Evolutionary conservation across 495 filamentous ascomycete genomes (phyloP).

Genomic region (Trichocladium uniseriatum): DNA sequence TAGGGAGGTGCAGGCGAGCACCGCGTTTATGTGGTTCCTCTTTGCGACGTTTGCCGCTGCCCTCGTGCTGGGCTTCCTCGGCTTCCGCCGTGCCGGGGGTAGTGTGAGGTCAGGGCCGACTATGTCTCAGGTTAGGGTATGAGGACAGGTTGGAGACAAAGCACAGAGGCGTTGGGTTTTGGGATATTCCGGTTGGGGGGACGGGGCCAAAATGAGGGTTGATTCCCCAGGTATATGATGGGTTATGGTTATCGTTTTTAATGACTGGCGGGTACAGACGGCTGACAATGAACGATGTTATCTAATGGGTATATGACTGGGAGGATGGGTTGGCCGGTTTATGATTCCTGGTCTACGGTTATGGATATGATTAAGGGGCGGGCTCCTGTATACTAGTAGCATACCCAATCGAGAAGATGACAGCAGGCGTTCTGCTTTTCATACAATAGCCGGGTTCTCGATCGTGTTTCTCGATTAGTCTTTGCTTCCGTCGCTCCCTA

Average conservation of each 20-base stretch:
- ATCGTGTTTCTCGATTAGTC: too few relatives aligned
- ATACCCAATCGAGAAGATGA: neutral
- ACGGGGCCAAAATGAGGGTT: too few relatives aligned
- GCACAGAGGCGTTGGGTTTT: neutral
- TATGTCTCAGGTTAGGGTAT: slow-evolving; percentile 42
- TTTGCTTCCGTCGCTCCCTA: neutral
- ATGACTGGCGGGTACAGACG: neutral
- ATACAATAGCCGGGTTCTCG: neutral
- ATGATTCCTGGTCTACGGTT: neutral
- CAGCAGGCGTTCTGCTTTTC: neutral
- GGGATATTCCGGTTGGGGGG: too few relatives aligned
- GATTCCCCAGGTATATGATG: neutral
- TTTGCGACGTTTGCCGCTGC: slow-evolving; percentile 30
- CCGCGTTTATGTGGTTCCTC: slow-evolving; percentile 43
- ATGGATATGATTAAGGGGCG: neutral
- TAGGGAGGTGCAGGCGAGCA: slow-evolving; percentile 41
- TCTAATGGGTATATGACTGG: slow-evolving; percentile 4
- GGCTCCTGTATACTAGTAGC: neutral
- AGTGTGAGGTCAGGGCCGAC: slow-evolving; percentile 32
- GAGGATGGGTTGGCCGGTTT: neutral
- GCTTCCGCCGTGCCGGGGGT: slow-evolving; percentile 34
- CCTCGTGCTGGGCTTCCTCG: slow-evolving; percentile 27
- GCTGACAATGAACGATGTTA: neutral
- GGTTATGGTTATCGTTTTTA: neutral
- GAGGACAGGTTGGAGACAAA: slow-evolving; percentile 2